Percentiles rank a stretch among this genome's conserved stretches.
Evolutionary conservation across 495 filamentous ascomycete genomes (phyloP).

Genomic region (Aspergillus egyptiacus): DNA sequence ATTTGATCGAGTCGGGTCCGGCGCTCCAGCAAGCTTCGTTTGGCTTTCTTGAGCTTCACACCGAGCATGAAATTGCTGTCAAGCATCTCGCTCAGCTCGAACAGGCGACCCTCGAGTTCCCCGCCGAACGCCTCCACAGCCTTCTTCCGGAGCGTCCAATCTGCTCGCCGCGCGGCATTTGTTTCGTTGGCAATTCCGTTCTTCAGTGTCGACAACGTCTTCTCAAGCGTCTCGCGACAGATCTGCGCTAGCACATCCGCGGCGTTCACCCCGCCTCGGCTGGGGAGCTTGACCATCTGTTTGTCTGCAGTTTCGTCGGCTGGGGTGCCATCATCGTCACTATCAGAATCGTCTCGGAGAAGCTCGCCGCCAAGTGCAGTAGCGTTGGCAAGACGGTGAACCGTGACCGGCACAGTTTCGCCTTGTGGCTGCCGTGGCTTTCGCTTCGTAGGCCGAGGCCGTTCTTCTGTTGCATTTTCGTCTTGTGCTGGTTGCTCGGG

Average conservation of each 20-base stretch:
- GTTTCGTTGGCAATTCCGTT: slow-evolving; percentile 34
- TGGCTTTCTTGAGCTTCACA: slow-evolving; percentile 54
- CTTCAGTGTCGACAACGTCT: slow-evolving; percentile 38
- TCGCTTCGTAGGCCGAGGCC: slow-evolving; percentile 10
- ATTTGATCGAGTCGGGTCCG: slow-evolving; percentile 59
- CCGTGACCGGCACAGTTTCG: slow-evolving; percentile 40
- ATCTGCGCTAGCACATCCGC: slow-evolving; percentile 65
- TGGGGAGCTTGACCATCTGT: slow-evolving; percentile 38
- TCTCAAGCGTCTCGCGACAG: slow-evolving; percentile 60
- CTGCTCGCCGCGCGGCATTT: slow-evolving; percentile 37
- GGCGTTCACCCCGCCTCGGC: slow-evolving; percentile 59
- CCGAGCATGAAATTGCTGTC: slow-evolving; percentile 61
- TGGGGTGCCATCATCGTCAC: slow-evolving; percentile 29
- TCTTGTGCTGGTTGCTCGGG: slow-evolving; percentile 17
- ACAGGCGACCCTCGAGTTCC: slow-evolving; percentile 59
- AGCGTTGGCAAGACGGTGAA: slow-evolving; percentile 39
- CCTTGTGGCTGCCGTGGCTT: slow-evolving; percentile 33
- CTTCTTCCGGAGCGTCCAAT: slow-evolving; percentile 55
- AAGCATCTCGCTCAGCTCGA: slow-evolving; percentile 48
- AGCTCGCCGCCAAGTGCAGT: slow-evolving; percentile 23
- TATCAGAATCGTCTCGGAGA: slow-evolving; percentile 18
- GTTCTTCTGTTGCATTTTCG: slow-evolving; percentile 19
- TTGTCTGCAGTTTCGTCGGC: slow-evolving; percentile 29
- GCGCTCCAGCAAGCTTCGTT: slow-evolving; percentile 59
- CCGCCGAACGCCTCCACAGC: slow-evolving; percentile 62